These are phyloP conservation scores for Neoboletus subvelutipes DNA, from an alignment of 768 basidiomycete species.

Conservation along the genomic window DNA sequence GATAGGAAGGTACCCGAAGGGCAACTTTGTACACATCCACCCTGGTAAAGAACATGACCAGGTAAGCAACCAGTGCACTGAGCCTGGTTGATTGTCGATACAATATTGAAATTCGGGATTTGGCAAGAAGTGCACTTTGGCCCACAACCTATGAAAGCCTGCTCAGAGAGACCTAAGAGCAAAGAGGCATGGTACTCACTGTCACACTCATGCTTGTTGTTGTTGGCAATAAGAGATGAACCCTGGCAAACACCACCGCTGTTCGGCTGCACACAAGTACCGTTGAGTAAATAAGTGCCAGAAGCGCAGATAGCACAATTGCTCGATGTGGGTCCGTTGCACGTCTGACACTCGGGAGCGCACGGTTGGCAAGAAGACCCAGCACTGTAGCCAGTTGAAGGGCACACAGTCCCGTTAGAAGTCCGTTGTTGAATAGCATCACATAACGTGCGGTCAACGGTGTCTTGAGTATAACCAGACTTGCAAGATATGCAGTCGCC, in stretches of 20 bases:
- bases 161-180: background rate
- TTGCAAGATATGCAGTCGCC: constrained; percentile 75
- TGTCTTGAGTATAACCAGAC: constrained; percentile 64
- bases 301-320: constrained; percentile 69
- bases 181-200: constrained; percentile 40
- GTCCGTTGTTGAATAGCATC: constrained; percentile 50
- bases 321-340: constrained; percentile 63
- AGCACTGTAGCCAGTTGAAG: constrained; percentile 62
- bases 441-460: constrained; percentile 68
- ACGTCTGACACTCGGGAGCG: constrained; percentile 67
- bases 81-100: constrained; percentile 61
- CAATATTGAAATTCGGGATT: constrained; percentile 68
- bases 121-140: constrained; percentile 77
- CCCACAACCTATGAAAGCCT: constrained; percentile 62
- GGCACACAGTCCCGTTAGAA: constrained; percentile 55
- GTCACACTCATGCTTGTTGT: constrained; percentile 81
- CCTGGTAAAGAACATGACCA: constrained; percentile 69
- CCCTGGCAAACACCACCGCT: constrained; percentile 71
- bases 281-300: constrained; percentile 62
- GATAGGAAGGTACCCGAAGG: constrained; percentile 73
- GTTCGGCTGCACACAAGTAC: constrained; percentile 66
- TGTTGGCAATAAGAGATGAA: constrained; percentile 72
- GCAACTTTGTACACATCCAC: constrained; percentile 68
- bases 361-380: constrained; percentile 56
- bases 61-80: constrained; percentile 80